These are phyloP conservation scores for Gossypium schwendimanii DNA, from an alignment of 441 rosid species.

Conservation along the genomic window DNA sequence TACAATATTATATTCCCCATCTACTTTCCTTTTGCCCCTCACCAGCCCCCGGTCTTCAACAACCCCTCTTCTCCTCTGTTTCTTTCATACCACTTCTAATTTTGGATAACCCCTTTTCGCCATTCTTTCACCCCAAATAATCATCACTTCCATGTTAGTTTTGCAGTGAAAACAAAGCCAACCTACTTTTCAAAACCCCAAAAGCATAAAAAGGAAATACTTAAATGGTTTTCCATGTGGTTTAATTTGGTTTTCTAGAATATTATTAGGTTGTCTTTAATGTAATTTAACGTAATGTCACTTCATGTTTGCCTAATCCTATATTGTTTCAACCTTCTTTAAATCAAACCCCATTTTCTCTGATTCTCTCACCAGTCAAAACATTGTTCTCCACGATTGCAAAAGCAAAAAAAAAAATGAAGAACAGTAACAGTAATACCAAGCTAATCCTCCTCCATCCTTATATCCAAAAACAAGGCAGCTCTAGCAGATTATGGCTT, in stretches of 20 bases:
- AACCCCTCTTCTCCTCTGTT: constrained; percentile 8
- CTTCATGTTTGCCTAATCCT: constrained; percentile 15
- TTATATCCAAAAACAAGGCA: constrained; percentile 79
- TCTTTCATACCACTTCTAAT: not conserved
- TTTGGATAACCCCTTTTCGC: not conserved
- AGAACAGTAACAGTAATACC: constrained; percentile 57
- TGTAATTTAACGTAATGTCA: constrained; percentile 21
- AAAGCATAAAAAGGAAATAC: not conserved
- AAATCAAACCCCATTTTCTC: constrained; percentile 28
- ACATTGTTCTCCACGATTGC: not conserved
- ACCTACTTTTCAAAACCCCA: not conserved
- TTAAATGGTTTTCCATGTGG: not conserved
- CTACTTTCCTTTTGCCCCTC: constrained; percentile 15
- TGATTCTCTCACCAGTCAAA: constrained; percentile 20
- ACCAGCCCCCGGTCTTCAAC: constrained; percentile 41
- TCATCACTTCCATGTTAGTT: constrained; percentile 6
- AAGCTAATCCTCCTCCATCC: constrained; percentile 88
- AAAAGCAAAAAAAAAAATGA: constrained; percentile 23
- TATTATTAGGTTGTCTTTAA: constrained; percentile 20
- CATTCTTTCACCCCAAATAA: not conserved
- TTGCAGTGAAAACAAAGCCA: constrained; percentile 15
- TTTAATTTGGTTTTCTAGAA: constrained; percentile 18
- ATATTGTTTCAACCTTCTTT: constrained; percentile 26
- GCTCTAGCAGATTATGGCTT: constrained; percentile 75
- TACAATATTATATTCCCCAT: constrained; percentile 8